Percentiles rank a stretch among this genome's conserved stretches.
These are phyloP conservation scores for Zalaria sp. DNA, from an alignment of 2,329 filamentous ascomycete genomes.

Conservation along the genomic window DNA sequence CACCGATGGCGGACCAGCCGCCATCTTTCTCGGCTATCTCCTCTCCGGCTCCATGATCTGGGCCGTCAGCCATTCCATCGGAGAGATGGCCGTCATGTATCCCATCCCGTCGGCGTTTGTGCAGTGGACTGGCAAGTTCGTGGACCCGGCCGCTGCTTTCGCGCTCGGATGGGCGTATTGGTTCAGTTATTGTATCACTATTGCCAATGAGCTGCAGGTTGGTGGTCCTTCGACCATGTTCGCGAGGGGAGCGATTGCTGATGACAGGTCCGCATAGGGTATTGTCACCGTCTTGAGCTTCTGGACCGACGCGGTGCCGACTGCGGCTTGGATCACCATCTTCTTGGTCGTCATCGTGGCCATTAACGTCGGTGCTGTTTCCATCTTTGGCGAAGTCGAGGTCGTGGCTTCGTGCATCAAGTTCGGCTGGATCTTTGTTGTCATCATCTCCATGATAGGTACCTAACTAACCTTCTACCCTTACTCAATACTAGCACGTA, in stretches of 20 bases:
- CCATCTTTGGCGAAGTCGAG: slow-evolving; percentile 37
- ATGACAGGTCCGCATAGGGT: too few relatives aligned
- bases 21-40: slow-evolving; percentile 30
- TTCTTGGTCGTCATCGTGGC: slow-evolving; percentile 21
- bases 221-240: neutral
- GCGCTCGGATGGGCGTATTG: slow-evolving; percentile 35
- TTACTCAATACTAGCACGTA: too few relatives aligned
- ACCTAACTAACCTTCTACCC: too few relatives aligned
- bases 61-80: slow-evolving; percentile 32
- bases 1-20: slow-evolving; percentile 27
- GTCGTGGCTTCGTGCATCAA: slow-evolving; percentile 38
- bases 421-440: slow-evolving; percentile 34
- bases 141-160: slow-evolving; percentile 28
- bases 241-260: too few relatives aligned
- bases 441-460: slow-evolving; percentile 32
- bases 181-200: slow-evolving; percentile 29
- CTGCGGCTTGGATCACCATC: slow-evolving; percentile 29
- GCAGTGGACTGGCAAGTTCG: slow-evolving; percentile 33
- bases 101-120: slow-evolving; percentile 32
- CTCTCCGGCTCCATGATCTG: slow-evolving; percentile 27
- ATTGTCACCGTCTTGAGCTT: too few relatives aligned
- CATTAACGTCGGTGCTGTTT: slow-evolving; percentile 29
- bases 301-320: slow-evolving; percentile 2
- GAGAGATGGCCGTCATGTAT: slow-evolving; percentile 33
- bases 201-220: slow-evolving; percentile 19